These are phyloP conservation scores for Populus euphratica DNA, from an alignment of 345 rosid species.

Conservation along the genomic window DNA sequence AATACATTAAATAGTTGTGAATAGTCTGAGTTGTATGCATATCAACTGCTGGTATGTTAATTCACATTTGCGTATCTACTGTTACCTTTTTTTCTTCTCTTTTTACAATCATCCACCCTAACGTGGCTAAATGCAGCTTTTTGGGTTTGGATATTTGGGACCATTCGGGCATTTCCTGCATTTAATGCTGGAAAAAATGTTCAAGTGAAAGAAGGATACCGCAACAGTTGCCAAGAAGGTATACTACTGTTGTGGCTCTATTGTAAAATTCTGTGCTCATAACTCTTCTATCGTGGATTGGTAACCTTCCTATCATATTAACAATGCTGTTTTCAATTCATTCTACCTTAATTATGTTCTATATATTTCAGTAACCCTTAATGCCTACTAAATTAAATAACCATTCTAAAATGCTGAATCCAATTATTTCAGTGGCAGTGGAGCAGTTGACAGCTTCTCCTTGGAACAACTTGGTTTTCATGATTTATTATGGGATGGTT, in stretches of 20 bases:
- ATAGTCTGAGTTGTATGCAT: background rate
- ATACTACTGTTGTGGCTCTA: background rate
- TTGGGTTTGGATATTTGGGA: conserved; percentile 80
- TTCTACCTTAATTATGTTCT: background rate
- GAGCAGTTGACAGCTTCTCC: conserved; percentile 89
- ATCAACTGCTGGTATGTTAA: background rate
- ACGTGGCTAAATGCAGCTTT: conserved; percentile 45
- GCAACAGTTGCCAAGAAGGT: conserved; percentile 95
- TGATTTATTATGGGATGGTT: conserved; percentile 71
- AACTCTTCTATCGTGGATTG: background rate
- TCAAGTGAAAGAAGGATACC: conserved; percentile 83
- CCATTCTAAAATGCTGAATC: conserved; percentile 10
- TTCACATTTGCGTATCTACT: background rate
- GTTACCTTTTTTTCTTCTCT: background rate
- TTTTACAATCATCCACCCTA: background rate
- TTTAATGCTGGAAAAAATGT: conserved; percentile 64
- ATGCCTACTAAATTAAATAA: background rate
- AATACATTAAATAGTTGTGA: background rate
- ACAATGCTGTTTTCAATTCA: background rate
- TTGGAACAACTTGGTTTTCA: conserved; percentile 78
- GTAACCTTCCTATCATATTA: background rate
- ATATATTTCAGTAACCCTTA: background rate
- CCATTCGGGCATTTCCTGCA: conserved; percentile 82
- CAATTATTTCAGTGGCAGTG: conserved; percentile 43
- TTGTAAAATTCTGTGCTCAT: background rate